Evolutionary conservation across 345 rosid species (phyloP), one percentile per base, ranked within the genome.

Genomic region (Schrenkiella parvula): DNA sequence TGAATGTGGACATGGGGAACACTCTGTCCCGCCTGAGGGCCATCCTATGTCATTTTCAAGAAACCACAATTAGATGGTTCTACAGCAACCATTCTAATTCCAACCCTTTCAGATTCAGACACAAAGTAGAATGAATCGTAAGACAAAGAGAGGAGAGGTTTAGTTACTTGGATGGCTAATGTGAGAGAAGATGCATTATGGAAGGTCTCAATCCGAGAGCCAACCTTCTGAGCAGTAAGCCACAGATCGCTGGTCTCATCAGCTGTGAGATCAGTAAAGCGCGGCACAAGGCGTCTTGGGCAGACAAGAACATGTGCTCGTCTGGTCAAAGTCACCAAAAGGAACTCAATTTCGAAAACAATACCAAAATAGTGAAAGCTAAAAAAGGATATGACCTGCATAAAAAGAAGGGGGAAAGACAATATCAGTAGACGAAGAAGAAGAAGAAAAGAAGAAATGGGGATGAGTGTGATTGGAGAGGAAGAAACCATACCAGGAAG

Each of bases 371-470:
- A 58, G 25, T 47, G 44, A 67, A 66, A 13, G 1, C 69, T 10
- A 72, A 48, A 70, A 78, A 90, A 90, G 97, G 98, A 93, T 93
- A 93, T 93, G 98, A 93, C 98, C 97, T 93, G 90, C 87, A n/a
- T 62, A 25, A n/a, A 15, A 14, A 44, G 13, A 8, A 63, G 23
- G 23, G 34, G 25, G 52, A 9, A 5, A n/a, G 19, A 54, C 8
- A 4, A 52, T 1, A 8, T 60, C 4, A 55, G 41, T 15, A 14
- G 26, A 26, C 25, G 47, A 5, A 53, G 41, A 31, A 46, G 28
- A 35, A 35, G 57, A 13, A 18, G n/a, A 35, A n/a, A n/a, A n/a
- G n/a, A n/a, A n/a, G 54, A 41, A 6, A 55, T 14, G 19, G 13
- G 3, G 1, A 21, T 31, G 43, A 67, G 5, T 38, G 17, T 38